Evolutionary conservation across 2,329 filamentous ascomycete genomes (phyloP).

Genomic region (Aspergillus floridensis): DNA sequence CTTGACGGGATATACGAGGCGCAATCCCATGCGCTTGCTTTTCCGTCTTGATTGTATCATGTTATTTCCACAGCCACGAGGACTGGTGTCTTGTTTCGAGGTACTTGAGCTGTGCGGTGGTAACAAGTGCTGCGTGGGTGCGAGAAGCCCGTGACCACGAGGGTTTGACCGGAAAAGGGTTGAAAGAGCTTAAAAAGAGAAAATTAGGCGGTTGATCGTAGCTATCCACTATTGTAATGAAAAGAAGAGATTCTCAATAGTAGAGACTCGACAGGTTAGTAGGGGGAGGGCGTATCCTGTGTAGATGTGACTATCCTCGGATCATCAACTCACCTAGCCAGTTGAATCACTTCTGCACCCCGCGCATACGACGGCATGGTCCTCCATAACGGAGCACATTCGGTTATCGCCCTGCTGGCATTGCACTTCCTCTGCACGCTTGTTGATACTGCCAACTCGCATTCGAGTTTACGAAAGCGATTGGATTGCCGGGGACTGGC

Average conservation of each 20-base stretch:
- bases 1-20: neutral
- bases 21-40: neutral
- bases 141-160: neutral
- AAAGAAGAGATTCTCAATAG: too few species aligned
- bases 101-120: too few species aligned
- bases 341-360: neutral
- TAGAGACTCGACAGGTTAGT: too few species aligned
- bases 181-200: neutral
- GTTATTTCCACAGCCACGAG: too few species aligned
- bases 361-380: neutral
- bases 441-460: neutral
- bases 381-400: neutral
- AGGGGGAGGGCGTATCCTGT: too few species aligned
- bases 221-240: too few species aligned
- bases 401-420: neutral
- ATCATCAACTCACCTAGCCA: neutral
- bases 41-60: neutral
- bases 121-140: too few species aligned
- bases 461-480: neutral
- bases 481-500: neutral
- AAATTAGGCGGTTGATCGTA: too few species aligned
- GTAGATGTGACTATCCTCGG: neutral
- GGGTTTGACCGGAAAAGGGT: neutral
- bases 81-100: too few species aligned
- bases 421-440: neutral